Percentiles rank a stretch among this genome's conserved stretches.
These are phyloP conservation scores for Pseudisothecium myosuroides DNA, from an alignment of 225 moss, liverwort and hornwort species.

Conservation along the genomic window DNA sequence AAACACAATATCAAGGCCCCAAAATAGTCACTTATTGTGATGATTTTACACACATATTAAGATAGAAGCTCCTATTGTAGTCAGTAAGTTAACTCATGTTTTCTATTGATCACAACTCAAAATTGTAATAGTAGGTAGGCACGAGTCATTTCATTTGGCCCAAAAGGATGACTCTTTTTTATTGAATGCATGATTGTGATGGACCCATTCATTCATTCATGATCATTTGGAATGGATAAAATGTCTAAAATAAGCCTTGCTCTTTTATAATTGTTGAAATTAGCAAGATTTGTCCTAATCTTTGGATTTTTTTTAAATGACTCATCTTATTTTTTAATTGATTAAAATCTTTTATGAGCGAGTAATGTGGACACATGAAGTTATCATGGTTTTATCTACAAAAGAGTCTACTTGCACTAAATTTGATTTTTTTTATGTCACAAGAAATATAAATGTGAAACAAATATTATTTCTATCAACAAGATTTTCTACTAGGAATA, in stretches of 20 bases:
- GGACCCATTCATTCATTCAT: neutral
- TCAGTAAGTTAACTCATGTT: neutral
- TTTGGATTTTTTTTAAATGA: neutral
- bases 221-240: neutral
- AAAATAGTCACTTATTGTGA: neutral
- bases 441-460: neutral
- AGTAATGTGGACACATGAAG: neutral
- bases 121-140: neutral
- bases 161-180: no score
- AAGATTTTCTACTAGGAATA: neutral
- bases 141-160: neutral
- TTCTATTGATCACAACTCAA: neutral
- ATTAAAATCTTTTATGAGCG: no score
- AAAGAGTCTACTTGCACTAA: neutral
- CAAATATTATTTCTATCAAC: neutral
- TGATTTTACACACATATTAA: neutral
- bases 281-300: neutral
- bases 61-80: neutral
- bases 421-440: neutral
- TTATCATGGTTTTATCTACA: neutral
- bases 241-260: neutral
- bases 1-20: rapidly evolving
- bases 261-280: neutral
- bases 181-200: neutral
- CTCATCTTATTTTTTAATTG: no score